A percentile compares a stretch with the other conserved stretches of the same genome.
These are phyloP conservation scores for Populus nigra DNA, from an alignment of 345 rosid genomes.

Conservation along the genomic window DNA sequence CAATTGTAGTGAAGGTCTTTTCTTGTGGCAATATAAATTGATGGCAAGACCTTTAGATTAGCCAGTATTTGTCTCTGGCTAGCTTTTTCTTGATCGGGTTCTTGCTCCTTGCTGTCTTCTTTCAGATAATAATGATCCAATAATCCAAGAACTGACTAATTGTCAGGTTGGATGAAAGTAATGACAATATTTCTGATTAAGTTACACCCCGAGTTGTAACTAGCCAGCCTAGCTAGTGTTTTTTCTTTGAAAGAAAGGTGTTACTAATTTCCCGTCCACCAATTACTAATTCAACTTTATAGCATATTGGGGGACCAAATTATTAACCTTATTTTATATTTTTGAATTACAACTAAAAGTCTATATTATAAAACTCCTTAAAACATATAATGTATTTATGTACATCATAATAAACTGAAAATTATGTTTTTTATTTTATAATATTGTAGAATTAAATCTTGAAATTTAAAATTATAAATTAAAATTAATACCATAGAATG, in stretches of 20 bases:
- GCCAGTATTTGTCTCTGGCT: not conserved
- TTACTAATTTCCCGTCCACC: not conserved
- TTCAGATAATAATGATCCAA: not conserved
- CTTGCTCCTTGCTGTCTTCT: not conserved
- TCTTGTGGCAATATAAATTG: not conserved
- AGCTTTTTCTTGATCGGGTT: not conserved
- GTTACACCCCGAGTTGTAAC: too few species aligned
- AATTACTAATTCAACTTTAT: not conserved
- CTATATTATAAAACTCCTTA: too few species aligned
- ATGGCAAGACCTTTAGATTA: not conserved
- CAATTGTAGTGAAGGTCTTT: not conserved
- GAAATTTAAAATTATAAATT: too few species aligned
- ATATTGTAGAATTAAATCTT: too few species aligned
- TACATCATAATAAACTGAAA: too few species aligned
- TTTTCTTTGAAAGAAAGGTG: not conserved
- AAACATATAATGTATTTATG: too few species aligned
- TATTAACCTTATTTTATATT: not conserved
- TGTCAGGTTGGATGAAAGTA: not conserved
- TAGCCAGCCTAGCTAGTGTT: not conserved
- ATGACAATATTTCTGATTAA: not conserved
- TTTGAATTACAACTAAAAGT: too few species aligned
- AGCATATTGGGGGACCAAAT: not conserved
- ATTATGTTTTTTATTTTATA: too few species aligned
- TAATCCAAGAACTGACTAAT: not conserved
- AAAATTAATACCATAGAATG: too few species aligned